Base-by-base conservation (phyloP, 2,329 filamentous ascomycete genomes). In the Botrytis fabae region DNA sequence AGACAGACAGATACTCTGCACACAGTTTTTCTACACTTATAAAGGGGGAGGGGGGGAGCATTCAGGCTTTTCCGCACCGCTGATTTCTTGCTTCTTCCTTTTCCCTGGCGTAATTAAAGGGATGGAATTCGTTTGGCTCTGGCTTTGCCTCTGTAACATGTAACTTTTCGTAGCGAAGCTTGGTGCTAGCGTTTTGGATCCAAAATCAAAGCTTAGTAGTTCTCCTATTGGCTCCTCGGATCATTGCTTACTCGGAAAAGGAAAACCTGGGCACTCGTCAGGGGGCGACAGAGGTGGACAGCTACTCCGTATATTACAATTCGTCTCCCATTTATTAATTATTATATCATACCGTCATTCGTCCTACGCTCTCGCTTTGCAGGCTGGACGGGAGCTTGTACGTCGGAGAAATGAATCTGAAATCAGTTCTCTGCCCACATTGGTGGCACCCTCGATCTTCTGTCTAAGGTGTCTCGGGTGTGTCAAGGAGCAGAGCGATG, bases 81-180 rank as follows among this genome's bases (percentile, higher is more conserved):
- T 65, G 44, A 66, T 71, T 59, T 71, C 46, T 71, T 62, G 35
- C 40, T 28, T 71, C 61, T 40, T 60, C 40, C 68, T 57, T 46
- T 63, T 51, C 63, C 63, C 46, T 68, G 48, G 25, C 44, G 25
- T 14, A 72, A 72, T 42, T 59, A 72, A 71, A 72, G 70, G 70
- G 70, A 72, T 72, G 70, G 68, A 46, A 48, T 59, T 54, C 61
- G 46, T 66, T 66, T 72, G 70, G 44, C 61, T 72, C n/a, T 69
- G 35, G 65, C 9, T 35, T 35, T 46, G 62, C 22, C 60, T 40
- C 60, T 69, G 48, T 57, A 42, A 59, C 38, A 57, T 69, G 38
- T 60, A 71, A 57, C 65, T 65, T 65, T 70, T 62, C 57, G 54
- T 61, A 70, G 38, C 68, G 68, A 44, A 66, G 65, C 65, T 68